Conservation (phyloP, 225 moss, liverwort and hornwort species). For the Polytrichum commune region DNA sequence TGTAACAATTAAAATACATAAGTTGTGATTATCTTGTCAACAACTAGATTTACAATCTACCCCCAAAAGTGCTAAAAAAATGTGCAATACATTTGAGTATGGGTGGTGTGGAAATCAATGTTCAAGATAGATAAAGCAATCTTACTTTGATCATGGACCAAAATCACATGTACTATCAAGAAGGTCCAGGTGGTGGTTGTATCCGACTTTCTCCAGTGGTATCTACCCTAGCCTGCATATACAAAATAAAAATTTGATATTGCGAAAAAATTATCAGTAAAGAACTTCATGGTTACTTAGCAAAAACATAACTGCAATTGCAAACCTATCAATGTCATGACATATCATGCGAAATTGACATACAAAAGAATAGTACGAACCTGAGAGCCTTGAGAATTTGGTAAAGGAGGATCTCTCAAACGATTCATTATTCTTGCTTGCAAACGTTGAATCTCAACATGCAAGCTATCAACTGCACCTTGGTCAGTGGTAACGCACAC, state of each 20-base stretch:
- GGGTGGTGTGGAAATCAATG: too few relatives aligned
- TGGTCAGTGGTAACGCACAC: conserved; percentile 51
- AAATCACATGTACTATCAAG: background rate
- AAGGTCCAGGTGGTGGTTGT: conserved; percentile 1
- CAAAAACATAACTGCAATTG: background rate
- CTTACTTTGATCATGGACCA: too few relatives aligned
- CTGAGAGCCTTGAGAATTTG: background rate
- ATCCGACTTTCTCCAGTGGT: background rate
- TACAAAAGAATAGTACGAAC: background rate
- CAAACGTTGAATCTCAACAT: conserved; percentile 81
- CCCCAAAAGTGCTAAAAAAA: too few relatives aligned
- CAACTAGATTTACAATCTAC: too few relatives aligned
- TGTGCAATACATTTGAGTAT: too few relatives aligned
- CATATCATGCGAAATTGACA: too few relatives aligned
- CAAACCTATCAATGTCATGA: too few relatives aligned
- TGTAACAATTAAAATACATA: too few relatives aligned
- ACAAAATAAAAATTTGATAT: background rate
- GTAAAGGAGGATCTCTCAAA: conserved; percentile 52
- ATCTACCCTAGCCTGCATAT: background rate
- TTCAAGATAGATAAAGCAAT: background rate
- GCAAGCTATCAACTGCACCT: conserved; percentile 72
- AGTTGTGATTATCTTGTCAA: too few relatives aligned
- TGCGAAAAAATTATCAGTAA: background rate
- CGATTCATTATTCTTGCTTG: conserved; percentile 91
- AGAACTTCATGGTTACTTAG: background rate